A percentile compares a stretch with the other conserved stretches of the same genome.
Conservation (phyloP, 2,329 filamentous ascomycete genomes). For the Ascomycota sp. region DNA sequence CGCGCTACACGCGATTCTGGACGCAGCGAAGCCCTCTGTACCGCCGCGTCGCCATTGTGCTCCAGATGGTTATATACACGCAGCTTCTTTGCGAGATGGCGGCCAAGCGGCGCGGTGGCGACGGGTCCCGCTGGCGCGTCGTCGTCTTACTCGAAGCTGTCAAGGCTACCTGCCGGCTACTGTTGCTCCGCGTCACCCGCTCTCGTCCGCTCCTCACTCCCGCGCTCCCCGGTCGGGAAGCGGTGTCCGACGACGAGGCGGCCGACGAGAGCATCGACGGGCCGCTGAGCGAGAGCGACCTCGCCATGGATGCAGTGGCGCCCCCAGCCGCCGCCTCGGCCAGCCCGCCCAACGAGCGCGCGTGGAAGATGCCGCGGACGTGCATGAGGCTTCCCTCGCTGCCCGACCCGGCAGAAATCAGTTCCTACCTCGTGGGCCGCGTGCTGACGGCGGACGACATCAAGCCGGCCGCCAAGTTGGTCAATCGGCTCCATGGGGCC, state of each 20-base stretch:
- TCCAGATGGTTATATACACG: constrained; percentile 87
- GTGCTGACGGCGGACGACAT: constrained; percentile 93
- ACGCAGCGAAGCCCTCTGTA: constrained; percentile 47
- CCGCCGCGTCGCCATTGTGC: constrained; percentile 55
- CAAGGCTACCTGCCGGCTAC: constrained; percentile 67
- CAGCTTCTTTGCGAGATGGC: constrained; percentile 97
- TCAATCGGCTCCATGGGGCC: constrained; percentile 61
- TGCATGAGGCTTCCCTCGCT: constrained; percentile 68
- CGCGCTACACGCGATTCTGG: constrained; percentile 49
- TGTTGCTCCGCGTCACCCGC: constrained; percentile 66
- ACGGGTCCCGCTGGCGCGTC: constrained; percentile 66
- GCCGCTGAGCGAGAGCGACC: background rate
- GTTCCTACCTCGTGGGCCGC: constrained; percentile 68
- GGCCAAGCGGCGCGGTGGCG: constrained; percentile 64
- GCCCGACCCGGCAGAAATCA: constrained; percentile 64
- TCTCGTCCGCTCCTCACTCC: constrained; percentile 67
- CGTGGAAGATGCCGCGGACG: constrained; percentile 90
- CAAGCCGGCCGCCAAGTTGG: constrained; percentile 68
- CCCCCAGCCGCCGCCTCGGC: background rate
- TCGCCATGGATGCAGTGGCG: background rate
- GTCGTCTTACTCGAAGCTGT: constrained; percentile 68
- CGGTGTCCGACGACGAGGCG: constrained; percentile 35
- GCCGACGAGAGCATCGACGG: constrained; percentile 23
- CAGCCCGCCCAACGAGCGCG: constrained; percentile 24
- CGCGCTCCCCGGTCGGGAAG: constrained; percentile 67